These are phyloP conservation scores for Candida xiaguanensis DNA, from an alignment of 805 yeast species.

Conservation along the genomic window DNA sequence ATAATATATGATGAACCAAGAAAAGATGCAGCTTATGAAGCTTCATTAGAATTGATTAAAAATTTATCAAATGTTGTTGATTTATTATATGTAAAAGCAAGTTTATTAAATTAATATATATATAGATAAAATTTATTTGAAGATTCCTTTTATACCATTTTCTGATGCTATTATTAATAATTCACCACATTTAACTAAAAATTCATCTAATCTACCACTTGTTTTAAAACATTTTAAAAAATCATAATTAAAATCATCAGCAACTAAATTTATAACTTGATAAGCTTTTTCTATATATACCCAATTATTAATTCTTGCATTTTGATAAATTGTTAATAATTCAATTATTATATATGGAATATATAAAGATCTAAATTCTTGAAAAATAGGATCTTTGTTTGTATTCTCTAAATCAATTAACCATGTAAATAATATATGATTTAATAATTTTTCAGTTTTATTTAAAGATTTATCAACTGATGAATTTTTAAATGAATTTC, in stretches of 20 bases:
- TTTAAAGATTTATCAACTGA: constrained; percentile 35
- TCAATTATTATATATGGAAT: constrained; percentile 72
- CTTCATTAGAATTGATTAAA: constrained; percentile 81
- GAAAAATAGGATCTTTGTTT: constrained; percentile 25
- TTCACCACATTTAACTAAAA: constrained; percentile 49
- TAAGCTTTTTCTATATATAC: constrained; percentile 54
- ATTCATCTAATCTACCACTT: constrained; percentile 54
- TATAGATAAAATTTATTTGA: constrained; percentile 13
- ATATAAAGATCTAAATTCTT: constrained; percentile 61
- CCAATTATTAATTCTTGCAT: constrained; percentile 31
- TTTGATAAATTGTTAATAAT: constrained; percentile 49
- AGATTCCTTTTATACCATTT: constrained; percentile 44
- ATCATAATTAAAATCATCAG: constrained; percentile 57
- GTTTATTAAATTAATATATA: constrained; percentile 58
- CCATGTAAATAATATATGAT: constrained; percentile 31
- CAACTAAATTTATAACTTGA: constrained; percentile 57
- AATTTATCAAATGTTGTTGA: constrained; percentile 88
- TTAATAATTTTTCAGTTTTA: constrained; percentile 28
- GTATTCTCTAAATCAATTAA: constrained; percentile 28
- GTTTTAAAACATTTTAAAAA: constrained; percentile 58
- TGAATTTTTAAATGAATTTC: constrained; percentile 18
- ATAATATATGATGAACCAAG: constrained; percentile 86
- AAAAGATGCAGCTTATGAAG: constrained; percentile 83
- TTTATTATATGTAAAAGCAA: constrained; percentile 88
- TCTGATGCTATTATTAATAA: constrained; percentile 51